Percentiles rank a stretch among this genome's conserved stretches.
Conservation (phyloP, 768 basidiomycete genomes). For the Boletus rubroflammeus region DNA sequence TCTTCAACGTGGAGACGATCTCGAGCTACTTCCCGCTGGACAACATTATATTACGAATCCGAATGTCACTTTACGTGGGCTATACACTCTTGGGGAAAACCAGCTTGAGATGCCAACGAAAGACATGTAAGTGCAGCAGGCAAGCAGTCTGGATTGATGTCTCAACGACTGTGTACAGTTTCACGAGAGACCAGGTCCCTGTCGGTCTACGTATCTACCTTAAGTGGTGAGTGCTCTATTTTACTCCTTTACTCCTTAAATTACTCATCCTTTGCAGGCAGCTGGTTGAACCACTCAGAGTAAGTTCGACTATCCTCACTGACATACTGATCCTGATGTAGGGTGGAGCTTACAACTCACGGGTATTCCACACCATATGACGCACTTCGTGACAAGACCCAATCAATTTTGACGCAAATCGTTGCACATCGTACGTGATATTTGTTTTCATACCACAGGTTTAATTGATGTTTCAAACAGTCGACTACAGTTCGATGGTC, state of each 20-base stretch:
- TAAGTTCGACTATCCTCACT: slow-evolving; percentile 8
- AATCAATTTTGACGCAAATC: slow-evolving; percentile 83
- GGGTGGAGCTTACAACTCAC: slow-evolving; percentile 67
- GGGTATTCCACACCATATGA: slow-evolving; percentile 84
- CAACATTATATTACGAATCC: slow-evolving; percentile 85
- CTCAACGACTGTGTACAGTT: slow-evolving; percentile 38
- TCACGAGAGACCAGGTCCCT: slow-evolving; percentile 84
- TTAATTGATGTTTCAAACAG: slow-evolving; percentile 20
- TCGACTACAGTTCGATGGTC: slow-evolving; percentile 61
- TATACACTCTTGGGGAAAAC: slow-evolving; percentile 80
- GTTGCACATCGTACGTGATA: slow-evolving; percentile 65
- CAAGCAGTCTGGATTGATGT: background rate
- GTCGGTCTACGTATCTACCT: slow-evolving; percentile 81
- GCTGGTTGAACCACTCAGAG: slow-evolving; percentile 48
- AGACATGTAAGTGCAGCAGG: slow-evolving; percentile 56
- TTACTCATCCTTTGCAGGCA: slow-evolving; percentile 34
- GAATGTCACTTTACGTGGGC: slow-evolving; percentile 73
- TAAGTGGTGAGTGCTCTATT: slow-evolving; percentile 52
- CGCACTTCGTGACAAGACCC: slow-evolving; percentile 75
- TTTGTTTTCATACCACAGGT: background rate
- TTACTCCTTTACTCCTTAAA: background rate
- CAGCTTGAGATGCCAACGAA: slow-evolving; percentile 87
- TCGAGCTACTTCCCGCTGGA: slow-evolving; percentile 74
- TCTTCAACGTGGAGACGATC: slow-evolving; percentile 75
- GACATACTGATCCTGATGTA: slow-evolving; percentile 38